Base-by-base conservation (phyloP, 768 basidiomycete species). In the Lactarius indigo region DNA sequence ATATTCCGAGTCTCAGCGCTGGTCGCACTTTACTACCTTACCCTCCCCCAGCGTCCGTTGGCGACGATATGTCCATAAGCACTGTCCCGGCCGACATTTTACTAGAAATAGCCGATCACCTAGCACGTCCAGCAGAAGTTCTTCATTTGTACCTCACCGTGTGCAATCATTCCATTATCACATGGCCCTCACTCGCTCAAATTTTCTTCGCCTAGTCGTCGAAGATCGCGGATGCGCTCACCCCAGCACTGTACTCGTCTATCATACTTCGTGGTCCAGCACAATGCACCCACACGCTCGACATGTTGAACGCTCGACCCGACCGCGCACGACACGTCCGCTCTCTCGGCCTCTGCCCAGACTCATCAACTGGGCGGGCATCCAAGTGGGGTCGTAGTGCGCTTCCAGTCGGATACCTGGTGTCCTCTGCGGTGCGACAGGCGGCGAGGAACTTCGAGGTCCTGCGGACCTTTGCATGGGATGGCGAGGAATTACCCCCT, bases 241-340 rank as follows among this genome's bases (percentile, higher is more conserved):
- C 84, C 17, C 78, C 88, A 0, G 78, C 83, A 0, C 81, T 92
- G 23, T 92, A 92, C 68, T 78, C 80, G 54, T 77, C 77, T 5
- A 85, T 92, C 59, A 76, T 79, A 31, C 79, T 92, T 55, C 78
- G 79, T 64, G 82, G 83, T 33, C 73, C 78, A 1, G 78, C 81
- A 33, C 90, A 92, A 80, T 91, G 87, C 71, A 72, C 74, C n/a
- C 72, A 75, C 15, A 92, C 91, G 0, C 81, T 92, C 42, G 73
- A 73, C 28, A 91, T 92, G 90, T 85, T 92, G 37, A 71, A 72
- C 64, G 74, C 74, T 17, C 79, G 79, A 10, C 83, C 82, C 1
- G 80, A 80, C 55, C 83, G 91, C 57, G 85, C 90, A 1, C 84
- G 89, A 26, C 90, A 91, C 72, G 83, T 91, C 47, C 83, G 82